Evolutionary conservation across 2,329 filamentous ascomycete species (phyloP), one percentile per base, ranked within the genome.

Genomic region (Raffaelea albimanens): DNA sequence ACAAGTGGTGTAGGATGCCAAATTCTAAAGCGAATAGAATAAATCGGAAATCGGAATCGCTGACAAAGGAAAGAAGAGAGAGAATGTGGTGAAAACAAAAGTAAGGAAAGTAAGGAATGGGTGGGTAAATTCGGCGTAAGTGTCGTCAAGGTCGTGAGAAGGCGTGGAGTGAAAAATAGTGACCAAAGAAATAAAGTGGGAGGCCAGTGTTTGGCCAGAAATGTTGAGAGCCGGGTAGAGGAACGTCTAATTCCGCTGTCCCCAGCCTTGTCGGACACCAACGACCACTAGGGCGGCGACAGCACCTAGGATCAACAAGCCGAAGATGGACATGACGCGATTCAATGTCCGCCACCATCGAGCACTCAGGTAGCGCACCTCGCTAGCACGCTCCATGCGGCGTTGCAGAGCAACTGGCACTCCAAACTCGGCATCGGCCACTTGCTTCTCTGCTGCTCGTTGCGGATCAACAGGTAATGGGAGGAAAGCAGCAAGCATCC

Each of bases 401-500:
- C 60, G 60, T 19, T 62, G 54, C 18, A 64, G 56, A 34, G 63
- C 61, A 10, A 65, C 61, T 11, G 63, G 63, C 19, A 67, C 56
- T 33, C 67, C 64, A 23, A 68, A 57, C 22, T 67, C 64, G 18
- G 34, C 14, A 38, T 38, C 49, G 57, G 62, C 61, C 41, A 67
- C 59, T 23, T 58, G 62, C 58, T 82, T 72, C 36, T 71, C 67
- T 62, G 79, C 76, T 18, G 74, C 67, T 1, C 65, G 57, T 19
- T 69, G 65, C 9, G 80, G 75, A 47, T 74, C 73, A 2, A 69
- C 68, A 10, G 85, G 85, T 7, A 94, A 65, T 1, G 86, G 85
- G 13, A 93, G 69, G 46, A 90, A 73, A 1, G 87, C 78, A 2
- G 83, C 88, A 53, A 88, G 70, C 68, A 91, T 85, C 87, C 87